A percentile compares a stretch with the other conserved stretches of the same genome.
Evolutionary conservation across 2,329 filamentous ascomycete species (phyloP).

Genomic region (Xylaria hypoxylon): DNA sequence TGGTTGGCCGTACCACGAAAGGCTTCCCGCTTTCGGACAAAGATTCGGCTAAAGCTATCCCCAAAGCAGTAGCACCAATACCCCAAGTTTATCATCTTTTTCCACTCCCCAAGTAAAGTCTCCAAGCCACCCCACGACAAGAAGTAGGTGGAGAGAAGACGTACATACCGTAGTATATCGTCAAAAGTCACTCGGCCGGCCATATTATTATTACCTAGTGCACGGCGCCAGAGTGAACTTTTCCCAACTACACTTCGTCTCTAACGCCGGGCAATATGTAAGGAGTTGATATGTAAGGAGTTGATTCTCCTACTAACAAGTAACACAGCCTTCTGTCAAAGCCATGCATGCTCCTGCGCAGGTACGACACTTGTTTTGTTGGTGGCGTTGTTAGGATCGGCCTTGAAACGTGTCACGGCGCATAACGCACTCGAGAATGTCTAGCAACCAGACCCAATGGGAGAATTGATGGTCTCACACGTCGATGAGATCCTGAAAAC

Average conservation of each 20-base stretch:
- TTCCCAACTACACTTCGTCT: neutral
- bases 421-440: constrained; percentile 24
- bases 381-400: constrained; percentile 21
- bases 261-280: neutral
- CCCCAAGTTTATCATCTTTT: constrained; percentile 11
- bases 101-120: neutral
- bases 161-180: constrained; percentile 2
- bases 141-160: neutral
- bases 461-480: constrained; percentile 28
- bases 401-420: constrained; percentile 36
- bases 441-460: constrained; percentile 27
- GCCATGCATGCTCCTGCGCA: constrained; percentile 2
- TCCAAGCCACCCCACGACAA: neutral
- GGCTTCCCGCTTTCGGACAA: constrained; percentile 35
- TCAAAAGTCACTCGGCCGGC: neutral
- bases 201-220: neutral
- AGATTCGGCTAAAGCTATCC: constrained; percentile 27
- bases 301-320: neutral
- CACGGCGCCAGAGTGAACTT: neutral
- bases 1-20: constrained; percentile 36
- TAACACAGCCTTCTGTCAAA: constrained; percentile 3
- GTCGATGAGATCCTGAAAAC: constrained; percentile 23
- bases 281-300: neutral
- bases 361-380: constrained; percentile 21
- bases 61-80: constrained; percentile 23